Percentiles rank a stretch among this genome's conserved stretches.
Conservation (phyloP, 2,329 filamentous ascomycete genomes). For the Fusarium camptoceras region DNA sequence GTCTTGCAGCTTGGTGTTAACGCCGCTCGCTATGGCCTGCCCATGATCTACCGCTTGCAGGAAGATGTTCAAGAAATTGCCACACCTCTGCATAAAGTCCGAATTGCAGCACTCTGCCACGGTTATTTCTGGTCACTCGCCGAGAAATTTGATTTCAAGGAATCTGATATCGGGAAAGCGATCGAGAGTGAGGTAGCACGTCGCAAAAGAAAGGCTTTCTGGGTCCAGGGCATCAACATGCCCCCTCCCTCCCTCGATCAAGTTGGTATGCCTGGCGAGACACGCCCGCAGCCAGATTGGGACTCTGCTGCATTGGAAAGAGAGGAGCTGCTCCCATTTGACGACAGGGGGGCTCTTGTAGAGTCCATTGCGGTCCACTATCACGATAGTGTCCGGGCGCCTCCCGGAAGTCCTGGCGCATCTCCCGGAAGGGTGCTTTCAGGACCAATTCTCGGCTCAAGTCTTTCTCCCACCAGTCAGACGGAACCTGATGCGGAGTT, state of each 20-base stretch:
- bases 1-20: conserved; percentile 85
- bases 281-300: conserved; percentile 58
- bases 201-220: conserved; percentile 79
- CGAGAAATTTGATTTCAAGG: conserved; percentile 81
- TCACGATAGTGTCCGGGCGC: conserved; percentile 69
- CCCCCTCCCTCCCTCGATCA: conserved; percentile 74
- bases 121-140: conserved; percentile 88
- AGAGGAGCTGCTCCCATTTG: conserved; percentile 78
- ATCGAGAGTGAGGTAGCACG: conserved; percentile 82
- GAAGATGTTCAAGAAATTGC: conserved; percentile 80
- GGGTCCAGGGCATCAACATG: conserved; percentile 79
- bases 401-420: conserved; percentile 74
- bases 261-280: conserved; percentile 66
- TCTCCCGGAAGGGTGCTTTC: conserved; percentile 75
- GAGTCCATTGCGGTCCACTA: conserved; percentile 81
- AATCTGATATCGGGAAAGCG: conserved; percentile 73
- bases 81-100: conserved; percentile 77
- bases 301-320: conserved; percentile 67
- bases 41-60: conserved; percentile 90
- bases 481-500: conserved; percentile 65
- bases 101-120: conserved; percentile 85
- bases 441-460: conserved; percentile 69
- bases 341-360: conserved; percentile 77
- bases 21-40: conserved; percentile 79
- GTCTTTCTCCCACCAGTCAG: conserved; percentile 55